phyloP scores from a whole-genome alignment of 805 yeast species.

The Yarrowia sp. region DNA sequence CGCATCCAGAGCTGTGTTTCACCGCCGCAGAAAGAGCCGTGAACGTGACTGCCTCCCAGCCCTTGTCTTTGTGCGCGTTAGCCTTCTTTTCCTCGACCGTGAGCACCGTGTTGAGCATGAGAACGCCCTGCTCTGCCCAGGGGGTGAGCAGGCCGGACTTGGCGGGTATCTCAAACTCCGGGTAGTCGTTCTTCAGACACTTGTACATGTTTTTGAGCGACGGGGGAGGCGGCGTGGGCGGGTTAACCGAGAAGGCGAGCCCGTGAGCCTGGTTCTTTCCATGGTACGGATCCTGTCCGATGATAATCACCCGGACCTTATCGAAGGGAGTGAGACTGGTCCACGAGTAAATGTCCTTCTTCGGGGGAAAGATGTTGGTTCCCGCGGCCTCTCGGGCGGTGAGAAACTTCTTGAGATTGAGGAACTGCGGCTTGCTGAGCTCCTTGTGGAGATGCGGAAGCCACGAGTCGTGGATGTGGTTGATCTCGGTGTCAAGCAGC shows the following conservation, averaged over 20 bases:
- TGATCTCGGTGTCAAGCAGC: slow-evolving; percentile 63
- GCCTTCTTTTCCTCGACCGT: slow-evolving; percentile 94
- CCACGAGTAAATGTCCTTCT: slow-evolving; percentile 83
- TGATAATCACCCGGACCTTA: slow-evolving; percentile 68
- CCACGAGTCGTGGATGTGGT: slow-evolving; percentile 76
- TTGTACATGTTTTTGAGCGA: slow-evolving; percentile 85
- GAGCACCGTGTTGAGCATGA: slow-evolving; percentile 79
- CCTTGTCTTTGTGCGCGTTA: slow-evolving; percentile 82
- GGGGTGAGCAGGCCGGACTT: slow-evolving; percentile 63
- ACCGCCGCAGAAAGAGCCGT: slow-evolving; percentile 57
- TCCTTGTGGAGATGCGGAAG: slow-evolving; percentile 64
- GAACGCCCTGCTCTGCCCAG: slow-evolving; percentile 88
- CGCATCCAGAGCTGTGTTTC: slow-evolving; percentile 45
- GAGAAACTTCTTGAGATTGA: slow-evolving; percentile 66
- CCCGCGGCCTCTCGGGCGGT: slow-evolving; percentile 45
- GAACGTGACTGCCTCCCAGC: slow-evolving; percentile 92
- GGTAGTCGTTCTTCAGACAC: slow-evolving; percentile 63
- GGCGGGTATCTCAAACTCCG: slow-evolving; percentile 60
- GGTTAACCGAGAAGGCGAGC: slow-evolving; percentile 84
- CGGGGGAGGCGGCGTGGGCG: slow-evolving; percentile 85
- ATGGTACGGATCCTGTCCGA: slow-evolving; percentile 98
- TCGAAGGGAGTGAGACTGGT: slow-evolving; percentile 77
- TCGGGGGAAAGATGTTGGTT: slow-evolving; percentile 73
- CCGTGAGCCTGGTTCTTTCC: slow-evolving; percentile 94
- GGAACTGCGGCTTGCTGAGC: slow-evolving; percentile 80